These are phyloP conservation scores for Ustanciosporium gigantosporum DNA, from an alignment of 1,284 basidiomycete genomes.

Conservation along the genomic window DNA sequence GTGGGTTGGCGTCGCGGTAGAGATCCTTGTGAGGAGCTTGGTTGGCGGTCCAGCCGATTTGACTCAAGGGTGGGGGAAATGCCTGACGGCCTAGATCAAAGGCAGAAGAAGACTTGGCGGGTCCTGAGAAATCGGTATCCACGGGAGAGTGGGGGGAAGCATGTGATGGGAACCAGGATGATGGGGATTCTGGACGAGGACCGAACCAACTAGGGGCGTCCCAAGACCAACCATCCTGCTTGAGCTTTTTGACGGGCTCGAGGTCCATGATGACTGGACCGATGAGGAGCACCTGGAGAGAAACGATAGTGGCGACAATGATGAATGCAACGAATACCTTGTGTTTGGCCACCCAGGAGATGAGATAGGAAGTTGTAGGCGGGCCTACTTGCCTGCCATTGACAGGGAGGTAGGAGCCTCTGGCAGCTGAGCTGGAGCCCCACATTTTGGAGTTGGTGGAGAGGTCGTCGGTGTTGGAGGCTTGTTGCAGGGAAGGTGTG, in stretches of 20 bases:
- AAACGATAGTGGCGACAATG: conserved; percentile 24
- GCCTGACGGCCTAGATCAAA: conserved; percentile 12
- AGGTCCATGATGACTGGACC: conserved; percentile 26
- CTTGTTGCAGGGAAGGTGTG: too few relatives aligned
- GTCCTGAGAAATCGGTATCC: neutral
- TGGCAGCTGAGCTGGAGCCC: conserved; percentile 20
- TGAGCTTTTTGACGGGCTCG: conserved; percentile 29
- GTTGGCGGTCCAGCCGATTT: conserved; percentile 1
- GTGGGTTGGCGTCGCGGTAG: conserved; percentile 42
- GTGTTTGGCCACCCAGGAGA: conserved; percentile 40
- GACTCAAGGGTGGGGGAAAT: conserved; percentile 18
- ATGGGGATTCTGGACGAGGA: conserved; percentile 7
- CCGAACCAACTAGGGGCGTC: conserved; percentile 20
- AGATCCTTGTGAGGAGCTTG: conserved; percentile 8
- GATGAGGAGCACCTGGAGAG: conserved; percentile 24
- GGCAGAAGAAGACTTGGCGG: neutral
- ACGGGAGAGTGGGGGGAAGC: conserved; percentile 1
- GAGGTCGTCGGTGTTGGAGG: too few relatives aligned
- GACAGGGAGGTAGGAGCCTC: conserved; percentile 33
- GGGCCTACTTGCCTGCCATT: conserved; percentile 12
- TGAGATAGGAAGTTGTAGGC: conserved; percentile 16
- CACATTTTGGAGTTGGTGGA: too few relatives aligned
- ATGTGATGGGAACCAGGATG: conserved; percentile 22
- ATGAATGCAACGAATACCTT: conserved; percentile 27
- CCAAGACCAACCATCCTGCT: conserved; percentile 10